Conservation (phyloP, 164 flowering plant species). For the Santalum album region DNA sequence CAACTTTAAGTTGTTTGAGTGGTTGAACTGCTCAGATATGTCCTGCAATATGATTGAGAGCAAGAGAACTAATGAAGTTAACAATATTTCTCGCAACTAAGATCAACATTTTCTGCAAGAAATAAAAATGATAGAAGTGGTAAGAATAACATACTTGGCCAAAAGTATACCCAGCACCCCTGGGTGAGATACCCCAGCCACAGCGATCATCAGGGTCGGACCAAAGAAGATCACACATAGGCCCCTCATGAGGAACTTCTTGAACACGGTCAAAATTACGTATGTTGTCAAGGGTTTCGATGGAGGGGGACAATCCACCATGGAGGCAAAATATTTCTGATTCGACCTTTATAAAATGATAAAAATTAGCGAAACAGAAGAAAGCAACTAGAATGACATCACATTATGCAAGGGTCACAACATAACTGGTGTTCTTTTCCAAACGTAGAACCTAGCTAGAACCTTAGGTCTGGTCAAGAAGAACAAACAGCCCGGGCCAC, state of each 20-base stretch:
- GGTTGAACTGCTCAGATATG: constrained; percentile 95
- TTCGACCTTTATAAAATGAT: constrained; percentile 56
- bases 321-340: constrained; percentile 96
- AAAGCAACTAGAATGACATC: neutral
- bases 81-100: neutral
- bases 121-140: neutral
- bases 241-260: constrained; percentile 97
- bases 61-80: neutral
- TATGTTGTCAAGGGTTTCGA: constrained; percentile 87
- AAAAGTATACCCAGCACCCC: constrained; percentile 96
- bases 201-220: constrained; percentile 98
- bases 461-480: too few species aligned
- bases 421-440: too few species aligned
- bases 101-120: neutral
- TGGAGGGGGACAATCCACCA: constrained; percentile 93
- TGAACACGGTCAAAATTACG: constrained; percentile 93
- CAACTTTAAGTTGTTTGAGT: constrained; percentile 80
- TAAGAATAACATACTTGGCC: constrained; percentile 68
- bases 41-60: constrained; percentile 42
- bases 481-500: too few species aligned
- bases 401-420: too few species aligned
- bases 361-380: neutral
- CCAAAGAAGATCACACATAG: constrained; percentile 97
- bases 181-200: constrained; percentile 98
- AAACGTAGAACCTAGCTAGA: too few species aligned